Conservation (phyloP, 768 basidiomycete species). For the Mrakia hoshinonis region DNA sequence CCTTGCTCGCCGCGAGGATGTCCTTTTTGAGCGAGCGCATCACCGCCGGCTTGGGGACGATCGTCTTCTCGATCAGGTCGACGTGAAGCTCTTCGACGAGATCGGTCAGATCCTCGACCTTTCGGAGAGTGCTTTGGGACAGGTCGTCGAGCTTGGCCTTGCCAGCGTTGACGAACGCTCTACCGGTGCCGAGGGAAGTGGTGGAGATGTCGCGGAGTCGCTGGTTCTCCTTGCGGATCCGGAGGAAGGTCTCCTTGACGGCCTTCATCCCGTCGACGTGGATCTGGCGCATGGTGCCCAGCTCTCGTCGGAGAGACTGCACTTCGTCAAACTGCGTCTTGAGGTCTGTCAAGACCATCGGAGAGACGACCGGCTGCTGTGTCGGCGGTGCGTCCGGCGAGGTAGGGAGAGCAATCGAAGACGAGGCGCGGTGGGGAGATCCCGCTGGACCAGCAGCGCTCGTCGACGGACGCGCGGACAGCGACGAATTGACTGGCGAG, state of each 20-base stretch:
- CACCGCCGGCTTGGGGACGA: slow-evolving; percentile 67
- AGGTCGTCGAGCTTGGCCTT: slow-evolving; percentile 83
- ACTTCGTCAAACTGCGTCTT: slow-evolving; percentile 92
- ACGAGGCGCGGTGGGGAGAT: neutral
- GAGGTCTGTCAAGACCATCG: slow-evolving; percentile 63
- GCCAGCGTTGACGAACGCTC: slow-evolving; percentile 80
- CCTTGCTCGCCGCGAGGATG: slow-evolving; percentile 54
- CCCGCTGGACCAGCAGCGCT: neutral
- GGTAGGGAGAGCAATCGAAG: neutral
- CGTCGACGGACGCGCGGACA: neutral
- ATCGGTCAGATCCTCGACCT: slow-evolving; percentile 88
- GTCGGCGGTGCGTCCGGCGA: neutral
- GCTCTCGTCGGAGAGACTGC: slow-evolving; percentile 82
- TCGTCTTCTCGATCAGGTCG: slow-evolving; percentile 80
- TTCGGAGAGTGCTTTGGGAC: slow-evolving; percentile 80
- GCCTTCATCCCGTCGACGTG: slow-evolving; percentile 88
- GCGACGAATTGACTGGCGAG: neutral
- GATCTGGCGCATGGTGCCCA: slow-evolving; percentile 86
- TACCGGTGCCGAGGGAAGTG: slow-evolving; percentile 70
- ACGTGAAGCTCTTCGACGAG: slow-evolving; percentile 78
- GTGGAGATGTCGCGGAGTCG: slow-evolving; percentile 79
- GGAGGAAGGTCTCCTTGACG: slow-evolving; percentile 74
- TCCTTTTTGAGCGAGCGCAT: slow-evolving; percentile 66
- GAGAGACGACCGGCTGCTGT: neutral
- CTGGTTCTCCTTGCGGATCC: slow-evolving; percentile 72